A percentile compares a stretch with the other conserved stretches of the same genome.
Evolutionary conservation across 225 moss, liverwort and hornwort genomes (phyloP).

Genomic region (Pleurozium schreberi): DNA sequence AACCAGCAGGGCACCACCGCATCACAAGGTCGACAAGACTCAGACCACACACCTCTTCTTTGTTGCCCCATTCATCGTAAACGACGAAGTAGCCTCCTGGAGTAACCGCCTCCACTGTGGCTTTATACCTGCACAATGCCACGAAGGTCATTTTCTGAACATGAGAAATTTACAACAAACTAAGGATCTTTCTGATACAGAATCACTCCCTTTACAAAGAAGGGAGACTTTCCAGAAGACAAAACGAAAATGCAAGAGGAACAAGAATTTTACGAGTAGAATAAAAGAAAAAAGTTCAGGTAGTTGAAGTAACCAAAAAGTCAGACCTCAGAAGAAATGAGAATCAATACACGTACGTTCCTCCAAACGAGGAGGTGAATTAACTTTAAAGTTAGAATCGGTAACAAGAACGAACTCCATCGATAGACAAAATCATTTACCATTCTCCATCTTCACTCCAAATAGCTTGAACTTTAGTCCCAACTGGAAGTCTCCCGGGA

Average conservation of each 20-base stretch:
- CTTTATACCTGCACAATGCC: slow-evolving; percentile 57
- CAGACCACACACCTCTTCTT: slow-evolving; percentile 62
- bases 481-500: slow-evolving; percentile 60
- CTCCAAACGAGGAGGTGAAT: not conserved
- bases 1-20: not conserved
- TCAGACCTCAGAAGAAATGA: not conserved
- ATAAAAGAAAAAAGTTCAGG: not conserved
- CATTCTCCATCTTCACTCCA: slow-evolving; percentile 99
- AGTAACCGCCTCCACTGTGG: slow-evolving; percentile 77
- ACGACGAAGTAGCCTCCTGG: slow-evolving; percentile 73
- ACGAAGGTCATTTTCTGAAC: not conserved
- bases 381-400: not conserved
- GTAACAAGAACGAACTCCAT: not conserved
- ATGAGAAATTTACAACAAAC: not conserved
- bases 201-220: not conserved
- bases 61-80: slow-evolving; percentile 98
- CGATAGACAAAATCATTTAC: slow-evolving; percentile 16
- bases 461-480: slow-evolving; percentile 76
- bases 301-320: not conserved
- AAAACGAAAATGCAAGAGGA: not conserved
- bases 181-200: not conserved
- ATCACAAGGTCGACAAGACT: not conserved
- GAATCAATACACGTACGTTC: not conserved
- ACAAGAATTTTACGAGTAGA: not conserved
- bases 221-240: not conserved